These are phyloP conservation scores for Colletotrichum tabaci DNA, from an alignment of 2,329 filamentous ascomycete species.

Conservation along the genomic window DNA sequence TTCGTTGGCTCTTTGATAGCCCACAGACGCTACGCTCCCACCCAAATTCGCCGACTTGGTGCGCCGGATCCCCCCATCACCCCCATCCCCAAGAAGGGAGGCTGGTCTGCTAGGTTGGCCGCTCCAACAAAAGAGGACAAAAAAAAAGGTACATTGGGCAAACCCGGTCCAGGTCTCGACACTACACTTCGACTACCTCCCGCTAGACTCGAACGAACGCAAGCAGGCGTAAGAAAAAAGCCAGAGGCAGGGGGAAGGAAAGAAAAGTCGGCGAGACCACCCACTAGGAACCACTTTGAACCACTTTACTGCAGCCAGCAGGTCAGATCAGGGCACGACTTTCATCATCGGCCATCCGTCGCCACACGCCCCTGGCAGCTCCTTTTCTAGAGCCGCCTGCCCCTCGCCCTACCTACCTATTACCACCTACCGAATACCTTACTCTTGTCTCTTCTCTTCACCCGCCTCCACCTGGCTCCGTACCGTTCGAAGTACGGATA, in stretches of 20 bases:
- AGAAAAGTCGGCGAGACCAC: slow-evolving; percentile 33
- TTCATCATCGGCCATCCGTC: slow-evolving; percentile 44
- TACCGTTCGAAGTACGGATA: not conserved
- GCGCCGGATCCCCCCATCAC: slow-evolving; percentile 37
- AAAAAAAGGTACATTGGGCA: slow-evolving; percentile 10
- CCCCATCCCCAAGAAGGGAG: slow-evolving; percentile 21
- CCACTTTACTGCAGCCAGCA: slow-evolving; percentile 41
- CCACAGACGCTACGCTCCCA: slow-evolving; percentile 41
- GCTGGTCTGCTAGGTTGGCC: slow-evolving; percentile 35
- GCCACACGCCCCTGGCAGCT: slow-evolving; percentile 42
- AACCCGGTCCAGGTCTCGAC: slow-evolving; percentile 39
- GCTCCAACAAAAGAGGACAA: slow-evolving; percentile 4
- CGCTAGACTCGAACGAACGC: slow-evolving; percentile 40
- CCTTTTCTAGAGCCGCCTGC: slow-evolving; percentile 42
- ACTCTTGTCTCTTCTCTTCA: slow-evolving; percentile 38
- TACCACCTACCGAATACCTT: too few species aligned
- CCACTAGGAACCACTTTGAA: slow-evolving; percentile 33
- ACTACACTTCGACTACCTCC: slow-evolving; percentile 31
- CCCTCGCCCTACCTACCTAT: slow-evolving; percentile 39
- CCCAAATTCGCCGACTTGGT: slow-evolving; percentile 40
- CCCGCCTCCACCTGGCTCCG: slow-evolving; percentile 29
- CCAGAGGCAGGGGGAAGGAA: slow-evolving; percentile 40
- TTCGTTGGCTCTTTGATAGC: slow-evolving; percentile 38
- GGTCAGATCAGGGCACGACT: slow-evolving; percentile 42
- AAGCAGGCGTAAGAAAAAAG: slow-evolving; percentile 38